These are phyloP conservation scores for Elsinoe perseae DNA, from an alignment of 2,329 filamentous ascomycete species.

Conservation along the genomic window DNA sequence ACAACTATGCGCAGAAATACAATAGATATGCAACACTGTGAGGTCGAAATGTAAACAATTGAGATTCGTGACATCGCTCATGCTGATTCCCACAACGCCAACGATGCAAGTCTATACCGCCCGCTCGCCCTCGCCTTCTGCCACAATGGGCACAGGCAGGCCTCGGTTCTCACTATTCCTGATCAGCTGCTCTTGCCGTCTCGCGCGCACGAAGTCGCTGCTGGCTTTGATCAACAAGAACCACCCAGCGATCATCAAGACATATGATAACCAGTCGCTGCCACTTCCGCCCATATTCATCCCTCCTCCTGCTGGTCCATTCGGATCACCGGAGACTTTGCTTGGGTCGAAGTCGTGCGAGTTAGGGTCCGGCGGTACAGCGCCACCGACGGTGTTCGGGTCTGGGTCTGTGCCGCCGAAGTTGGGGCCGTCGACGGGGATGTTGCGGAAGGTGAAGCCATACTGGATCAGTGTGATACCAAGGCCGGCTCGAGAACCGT, in stretches of 20 bases:
- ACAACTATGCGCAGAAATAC: neutral
- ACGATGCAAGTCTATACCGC: conserved; percentile 6
- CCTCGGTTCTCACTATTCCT: conserved; percentile 87
- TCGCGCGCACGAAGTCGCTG: conserved; percentile 78
- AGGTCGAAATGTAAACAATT: neutral
- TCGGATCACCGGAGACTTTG: conserved; percentile 46
- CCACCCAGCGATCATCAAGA: conserved; percentile 96
- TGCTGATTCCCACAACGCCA: neutral
- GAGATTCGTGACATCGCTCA: conserved; percentile 10
- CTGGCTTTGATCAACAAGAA: conserved; percentile 94
- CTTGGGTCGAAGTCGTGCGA: conserved; percentile 78
- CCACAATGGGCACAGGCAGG: conserved; percentile 75
- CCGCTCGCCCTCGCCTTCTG: conserved; percentile 30
- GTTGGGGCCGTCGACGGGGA: conserved; percentile 20
- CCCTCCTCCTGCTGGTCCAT: conserved; percentile 26
- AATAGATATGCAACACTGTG: neutral
- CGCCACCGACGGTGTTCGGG: conserved; percentile 37
- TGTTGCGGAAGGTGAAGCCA: conserved; percentile 76
- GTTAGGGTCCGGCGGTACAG: conserved; percentile 73
- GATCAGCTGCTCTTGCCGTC: conserved; percentile 86
- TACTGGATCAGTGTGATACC: conserved; percentile 95
- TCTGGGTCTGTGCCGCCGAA: conserved; percentile 35
- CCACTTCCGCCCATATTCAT: conserved; percentile 52
- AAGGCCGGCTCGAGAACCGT: conserved; percentile 87
- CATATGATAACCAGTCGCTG: conserved; percentile 83